Evolutionary conservation across 352 stramenopile genomes (phyloP), one percentile per base, ranked within the genome.

Genomic region (Pythium plurisporium): DNA sequence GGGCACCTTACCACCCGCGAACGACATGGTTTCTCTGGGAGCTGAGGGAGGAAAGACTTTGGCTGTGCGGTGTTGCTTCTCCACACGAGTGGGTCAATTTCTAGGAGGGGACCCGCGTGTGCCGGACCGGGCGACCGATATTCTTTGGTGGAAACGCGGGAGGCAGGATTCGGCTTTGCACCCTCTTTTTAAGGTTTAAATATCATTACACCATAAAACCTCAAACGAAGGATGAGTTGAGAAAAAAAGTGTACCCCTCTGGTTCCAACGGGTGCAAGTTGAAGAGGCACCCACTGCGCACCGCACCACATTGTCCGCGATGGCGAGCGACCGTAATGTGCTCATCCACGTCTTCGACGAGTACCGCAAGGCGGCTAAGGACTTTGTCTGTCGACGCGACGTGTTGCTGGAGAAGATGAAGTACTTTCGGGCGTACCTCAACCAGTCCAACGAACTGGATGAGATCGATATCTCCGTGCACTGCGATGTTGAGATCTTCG

Each of bases 401-500:
- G 43, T 96, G 55, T 68, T 97, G 52, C 64, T 97, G 33, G 56
- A 79, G 51, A 85, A 95, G 49, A 97, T 97, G 89, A 86, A 89
- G 57, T 97, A 97, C 73, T 97, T 97, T 65, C 76, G 72, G 38
- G 59, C 72, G n/a, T 95, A 90, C 29, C 64, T 95, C 19, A 87
- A 82, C 60, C 75, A 87, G 41, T 69, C 73, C 40, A 88, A 86
- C 63, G 77, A 84, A 45, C 68, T 87, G 64, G 86, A 97, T 49
- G 88, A 96, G 66, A 93, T 97, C 60, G 87, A 97, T 69, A 96
- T 97, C 52, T 94, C 82, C 9, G 89, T 97, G 56, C 87, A 97
- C 59, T 97, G 89, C 60, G 90, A 97, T 67, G 81, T 96, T 19
- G 73, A 95, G 59, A 90, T 96, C 54, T 97, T 97, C 54, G 89